Evolutionary conservation across 2,329 filamentous ascomycete genomes (phyloP).

Genomic region (Lojkania enalia): DNA sequence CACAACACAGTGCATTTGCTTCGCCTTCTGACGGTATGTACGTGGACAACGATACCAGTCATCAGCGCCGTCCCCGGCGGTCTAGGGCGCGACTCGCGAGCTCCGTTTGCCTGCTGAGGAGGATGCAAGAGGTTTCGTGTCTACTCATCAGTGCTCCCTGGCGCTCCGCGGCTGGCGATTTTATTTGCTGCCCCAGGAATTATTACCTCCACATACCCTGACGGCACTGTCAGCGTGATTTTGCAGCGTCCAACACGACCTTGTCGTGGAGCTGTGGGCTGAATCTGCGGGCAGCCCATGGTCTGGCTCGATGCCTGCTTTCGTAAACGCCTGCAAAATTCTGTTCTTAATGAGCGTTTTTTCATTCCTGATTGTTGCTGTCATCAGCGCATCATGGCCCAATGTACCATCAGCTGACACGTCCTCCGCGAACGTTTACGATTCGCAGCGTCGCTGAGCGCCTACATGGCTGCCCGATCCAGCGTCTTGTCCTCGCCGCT

Average conservation of each 20-base stretch:
- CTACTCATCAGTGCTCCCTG: constrained; percentile 19
- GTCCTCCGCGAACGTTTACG: neutral
- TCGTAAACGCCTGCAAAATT: neutral
- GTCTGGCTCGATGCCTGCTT: neutral
- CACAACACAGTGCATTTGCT: constrained; percentile 3
- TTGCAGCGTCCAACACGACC: constrained; percentile 20
- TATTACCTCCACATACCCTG: constrained; percentile 24
- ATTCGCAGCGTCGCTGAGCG: neutral
- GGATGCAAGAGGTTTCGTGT: constrained; percentile 34
- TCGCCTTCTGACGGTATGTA: neutral
- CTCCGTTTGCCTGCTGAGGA: constrained; percentile 48
- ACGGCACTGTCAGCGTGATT: constrained; percentile 27
- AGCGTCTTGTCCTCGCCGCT: constrained; percentile 4
- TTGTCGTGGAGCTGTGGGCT: constrained; percentile 20
- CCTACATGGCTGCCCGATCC: constrained; percentile 17
- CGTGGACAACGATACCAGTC: constrained; percentile 4
- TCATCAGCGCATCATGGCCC: constrained; percentile 14
- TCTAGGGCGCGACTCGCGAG: constrained; percentile 72
- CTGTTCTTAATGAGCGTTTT: too few relatives aligned
- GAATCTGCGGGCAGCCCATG: neutral
- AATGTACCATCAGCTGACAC: constrained; percentile 20
- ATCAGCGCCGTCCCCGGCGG: constrained; percentile 13
- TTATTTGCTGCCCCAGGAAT: constrained; percentile 37
- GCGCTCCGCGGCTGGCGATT: constrained; percentile 24
- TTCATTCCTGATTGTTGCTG: too few relatives aligned